phyloP scores from a whole-genome alignment of 345 rosid species.

The Euclidium syriacum region DNA sequence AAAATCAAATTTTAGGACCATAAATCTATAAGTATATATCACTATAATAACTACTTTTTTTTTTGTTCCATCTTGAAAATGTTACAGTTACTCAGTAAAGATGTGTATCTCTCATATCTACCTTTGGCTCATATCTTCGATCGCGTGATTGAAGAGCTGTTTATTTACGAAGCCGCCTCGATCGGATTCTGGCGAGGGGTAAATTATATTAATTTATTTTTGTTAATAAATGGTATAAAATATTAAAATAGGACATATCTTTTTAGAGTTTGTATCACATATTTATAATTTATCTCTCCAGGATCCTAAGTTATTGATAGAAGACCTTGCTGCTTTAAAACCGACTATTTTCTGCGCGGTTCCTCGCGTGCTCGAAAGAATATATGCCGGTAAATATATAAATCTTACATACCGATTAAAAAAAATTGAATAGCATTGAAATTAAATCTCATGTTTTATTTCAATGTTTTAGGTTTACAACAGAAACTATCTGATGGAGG shows the following conservation, averaged over 20 bases:
- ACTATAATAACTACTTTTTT: neutral
- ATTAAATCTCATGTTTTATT: neutral
- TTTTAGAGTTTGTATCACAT: neutral
- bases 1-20: no score
- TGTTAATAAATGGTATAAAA: no score
- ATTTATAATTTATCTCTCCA: constrained; percentile 24
- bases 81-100: constrained; percentile 59
- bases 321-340: constrained; percentile 84
- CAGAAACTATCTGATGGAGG: constrained; percentile 82
- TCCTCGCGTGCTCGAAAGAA: constrained; percentile 91
- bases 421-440: neutral
- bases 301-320: constrained; percentile 87
- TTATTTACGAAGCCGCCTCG: constrained; percentile 66
- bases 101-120: constrained; percentile 89
- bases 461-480: constrained; percentile 39
- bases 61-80: constrained; percentile 15
- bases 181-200: constrained; percentile 99
- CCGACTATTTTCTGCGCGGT: constrained; percentile 95
- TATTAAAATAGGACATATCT: no score
- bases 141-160: constrained; percentile 78
- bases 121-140: constrained; percentile 98
- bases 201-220: no score
- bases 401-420: constrained; percentile 1
- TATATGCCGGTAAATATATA: constrained; percentile 69
- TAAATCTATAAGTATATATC: no score